Evolutionary conservation across 2,329 filamentous ascomycete species (phyloP).

Genomic region (Mollisia scopiformis): DNA sequence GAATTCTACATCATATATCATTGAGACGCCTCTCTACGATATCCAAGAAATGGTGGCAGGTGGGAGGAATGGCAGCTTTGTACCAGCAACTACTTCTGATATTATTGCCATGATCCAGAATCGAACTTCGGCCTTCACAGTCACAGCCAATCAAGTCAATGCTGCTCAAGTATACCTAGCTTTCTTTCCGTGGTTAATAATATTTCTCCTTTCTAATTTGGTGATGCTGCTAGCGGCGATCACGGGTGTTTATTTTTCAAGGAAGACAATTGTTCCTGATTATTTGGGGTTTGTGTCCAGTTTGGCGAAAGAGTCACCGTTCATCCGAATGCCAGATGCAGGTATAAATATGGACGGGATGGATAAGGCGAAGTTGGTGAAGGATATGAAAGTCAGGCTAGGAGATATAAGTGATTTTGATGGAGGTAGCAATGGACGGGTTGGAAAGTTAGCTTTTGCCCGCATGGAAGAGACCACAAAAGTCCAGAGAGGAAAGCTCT

Average conservation of each 20-base stretch:
- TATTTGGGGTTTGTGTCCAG: conserved; percentile 27
- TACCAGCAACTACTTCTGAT: conserved; percentile 17
- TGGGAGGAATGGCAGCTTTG: conserved; percentile 21
- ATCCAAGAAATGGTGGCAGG: conserved; percentile 18
- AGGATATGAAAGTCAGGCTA: conserved; percentile 28
- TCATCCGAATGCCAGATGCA: conserved; percentile 29
- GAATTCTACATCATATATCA: conserved; percentile 25
- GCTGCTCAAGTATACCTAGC: conserved; percentile 20
- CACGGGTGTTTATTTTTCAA: conserved; percentile 19
- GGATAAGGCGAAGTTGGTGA: conserved; percentile 28
- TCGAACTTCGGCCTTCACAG: conserved; percentile 27
- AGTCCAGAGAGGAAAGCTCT: conserved; percentile 23
- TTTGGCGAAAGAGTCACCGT: conserved; percentile 29
- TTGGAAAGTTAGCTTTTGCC: conserved; percentile 27
- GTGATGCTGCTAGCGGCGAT: conserved; percentile 26
- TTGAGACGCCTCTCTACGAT: conserved; percentile 16
- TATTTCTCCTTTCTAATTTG: conserved; percentile 23
- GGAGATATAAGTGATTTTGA: conserved; percentile 24
- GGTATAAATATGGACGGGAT: conserved; percentile 32
- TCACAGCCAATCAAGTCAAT: conserved; percentile 16
- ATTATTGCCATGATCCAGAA: conserved; percentile 25
- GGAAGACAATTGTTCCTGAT: conserved; percentile 25
- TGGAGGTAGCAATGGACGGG: conserved; percentile 5
- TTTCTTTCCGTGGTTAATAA: conserved; percentile 24
- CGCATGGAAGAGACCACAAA: conserved; percentile 26